Base-by-base conservation (phyloP, 768 basidiomycete species). In the Tephrocybe sp. region DNA sequence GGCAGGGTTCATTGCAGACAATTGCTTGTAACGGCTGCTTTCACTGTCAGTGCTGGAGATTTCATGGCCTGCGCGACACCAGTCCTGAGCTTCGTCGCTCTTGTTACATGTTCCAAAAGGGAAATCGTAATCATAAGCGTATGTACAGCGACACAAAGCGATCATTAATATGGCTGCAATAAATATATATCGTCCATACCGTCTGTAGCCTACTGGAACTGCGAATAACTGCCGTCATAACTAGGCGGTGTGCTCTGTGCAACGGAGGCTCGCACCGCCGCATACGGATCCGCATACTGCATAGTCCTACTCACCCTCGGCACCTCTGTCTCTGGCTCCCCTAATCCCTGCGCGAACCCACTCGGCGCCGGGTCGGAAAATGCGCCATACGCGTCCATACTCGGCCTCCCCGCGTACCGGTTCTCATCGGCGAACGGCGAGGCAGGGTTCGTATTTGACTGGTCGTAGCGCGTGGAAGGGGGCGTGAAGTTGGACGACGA, bases 281-380 rank as follows among this genome's bases (percentile, higher is more conserved):
- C 87, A 61, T 92, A 93, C 8, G 91, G 91, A 61, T 93, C 87
- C 19, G 90, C 91, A 60, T 92, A 90, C 64, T 94, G 91, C 92
- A 96, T 94, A 46, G 93, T 95, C 64, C 92, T 72, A 66, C 91
- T 93, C 31, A 93, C 72, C 22, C 83, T 78, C 15, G 81, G 79
- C 1, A 69, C 72, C 26, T 72, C 64, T 74, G 52, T 65, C 65
- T 39, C 75, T 70, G 19, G 79, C 74, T 12, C 78, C 74, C 8
- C 32, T 38, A 31, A 49, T 18, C 75, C 61, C 67, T 51, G 44
- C 13, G 51, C 13, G 75, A 61, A 92, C 19, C 88, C 91, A 49
- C 75, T 81, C 1, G 92, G 91, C 1, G 90, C 80, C 32, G 91
- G 89, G 60, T 94, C 92, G 0, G 86, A 87, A 69, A 94, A 96